Conservation (phyloP, 2,329 filamentous ascomycete genomes). For the Emmonsiellopsis sp. region DNA sequence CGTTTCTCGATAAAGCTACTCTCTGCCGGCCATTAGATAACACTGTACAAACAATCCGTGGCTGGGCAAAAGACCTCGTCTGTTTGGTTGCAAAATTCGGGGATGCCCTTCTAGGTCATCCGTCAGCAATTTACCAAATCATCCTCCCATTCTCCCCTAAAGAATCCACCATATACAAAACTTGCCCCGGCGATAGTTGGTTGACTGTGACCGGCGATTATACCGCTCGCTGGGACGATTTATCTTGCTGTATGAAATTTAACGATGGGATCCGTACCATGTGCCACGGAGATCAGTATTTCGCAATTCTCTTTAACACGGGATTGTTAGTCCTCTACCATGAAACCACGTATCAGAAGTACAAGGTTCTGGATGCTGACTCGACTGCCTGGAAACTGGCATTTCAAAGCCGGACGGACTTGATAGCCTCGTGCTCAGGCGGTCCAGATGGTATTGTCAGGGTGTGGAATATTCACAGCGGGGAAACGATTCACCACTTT, state of each 20-base stretch:
- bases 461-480: constrained; percentile 24
- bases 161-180: no score
- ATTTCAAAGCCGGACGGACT: constrained; percentile 20
- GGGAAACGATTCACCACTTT: constrained; percentile 18
- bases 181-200: constrained; percentile 4
- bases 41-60: no score
- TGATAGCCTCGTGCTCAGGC: constrained; percentile 23
- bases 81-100: no score
- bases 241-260: constrained; percentile 21
- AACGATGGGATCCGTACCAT: constrained; percentile 12
- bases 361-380: constrained; percentile 17
- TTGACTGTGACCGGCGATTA: constrained; percentile 17
- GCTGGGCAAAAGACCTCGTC: no score
- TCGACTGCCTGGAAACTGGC: constrained; percentile 22
- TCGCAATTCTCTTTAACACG: constrained; percentile 16
- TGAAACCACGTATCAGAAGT: constrained; percentile 16
- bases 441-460: constrained; percentile 19
- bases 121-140: no score
- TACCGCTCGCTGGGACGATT: constrained; percentile 23
- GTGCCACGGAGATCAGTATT: constrained; percentile 10
- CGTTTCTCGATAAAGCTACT: no score
- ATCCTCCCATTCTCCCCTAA: no score
- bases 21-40: no score
- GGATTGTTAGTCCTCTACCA: constrained; percentile 16
- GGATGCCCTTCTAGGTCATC: no score